A percentile compares a stretch with the other conserved stretches of the same genome.
Evolutionary conservation across 2,329 filamentous ascomycete species (phyloP).

Genomic region (Bipolaris sorokiniana): DNA sequence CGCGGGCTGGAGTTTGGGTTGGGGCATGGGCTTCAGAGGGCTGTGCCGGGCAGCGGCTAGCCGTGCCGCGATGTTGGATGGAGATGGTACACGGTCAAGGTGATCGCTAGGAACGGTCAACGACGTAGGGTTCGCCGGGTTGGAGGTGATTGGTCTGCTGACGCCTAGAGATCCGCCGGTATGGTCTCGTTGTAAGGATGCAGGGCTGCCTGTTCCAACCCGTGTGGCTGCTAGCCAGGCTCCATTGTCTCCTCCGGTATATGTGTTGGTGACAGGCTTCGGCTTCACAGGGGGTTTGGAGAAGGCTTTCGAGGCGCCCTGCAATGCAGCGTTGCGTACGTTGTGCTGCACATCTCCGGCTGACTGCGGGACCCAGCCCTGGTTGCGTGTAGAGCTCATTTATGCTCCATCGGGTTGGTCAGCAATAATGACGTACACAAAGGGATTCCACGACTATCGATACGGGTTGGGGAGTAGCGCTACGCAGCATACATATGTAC

Average conservation of each 20-base stretch:
- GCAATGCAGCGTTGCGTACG: slow-evolving; percentile 54
- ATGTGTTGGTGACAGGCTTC: slow-evolving; percentile 49
- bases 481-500: slow-evolving; percentile 7
- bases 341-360: slow-evolving; percentile 47
- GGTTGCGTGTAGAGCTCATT: slow-evolving; percentile 47
- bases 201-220: slow-evolving; percentile 41
- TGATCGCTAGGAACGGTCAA: slow-evolving; percentile 39
- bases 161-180: slow-evolving; percentile 40
- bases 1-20: slow-evolving; percentile 5
- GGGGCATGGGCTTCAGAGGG: slow-evolving; percentile 47
- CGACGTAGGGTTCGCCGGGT: slow-evolving; percentile 39
- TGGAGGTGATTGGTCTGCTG: slow-evolving; percentile 33
- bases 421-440: slow-evolving; percentile 22
- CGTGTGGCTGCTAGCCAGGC: slow-evolving; percentile 55
- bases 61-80: slow-evolving; percentile 67
- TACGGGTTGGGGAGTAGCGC: slow-evolving; percentile 6
- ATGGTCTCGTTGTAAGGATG: slow-evolving; percentile 37
- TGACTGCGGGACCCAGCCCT: slow-evolving; percentile 35
- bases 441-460: background rate
- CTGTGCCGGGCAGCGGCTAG: slow-evolving; percentile 67
- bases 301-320: slow-evolving; percentile 58
- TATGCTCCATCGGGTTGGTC: slow-evolving; percentile 43
- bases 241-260: slow-evolving; percentile 50
- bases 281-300: slow-evolving; percentile 52
- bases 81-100: slow-evolving; percentile 53